phyloP scores from a whole-genome alignment of 495 filamentous ascomycete species.

The Hypoxylon fuscum region DNA sequence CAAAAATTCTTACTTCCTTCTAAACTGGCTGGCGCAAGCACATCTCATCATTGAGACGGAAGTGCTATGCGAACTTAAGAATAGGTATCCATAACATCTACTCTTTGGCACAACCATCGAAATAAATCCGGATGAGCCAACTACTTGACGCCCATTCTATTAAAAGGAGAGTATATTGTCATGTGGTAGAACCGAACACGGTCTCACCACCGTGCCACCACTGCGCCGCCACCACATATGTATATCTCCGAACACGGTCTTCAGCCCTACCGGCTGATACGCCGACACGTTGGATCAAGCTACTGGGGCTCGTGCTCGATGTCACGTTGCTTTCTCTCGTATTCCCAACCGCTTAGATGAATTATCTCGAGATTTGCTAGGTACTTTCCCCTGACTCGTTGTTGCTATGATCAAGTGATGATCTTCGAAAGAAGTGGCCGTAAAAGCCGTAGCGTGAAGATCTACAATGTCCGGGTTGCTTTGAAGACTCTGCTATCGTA shows the following conservation, averaged over 20 bases:
- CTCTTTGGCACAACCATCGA: too few species aligned
- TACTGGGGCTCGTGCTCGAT: slow-evolving; percentile 10
- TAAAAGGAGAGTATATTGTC: too few species aligned
- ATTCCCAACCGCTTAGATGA: slow-evolving; percentile 11
- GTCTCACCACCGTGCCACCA: neutral
- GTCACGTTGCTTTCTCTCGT: slow-evolving; percentile 30
- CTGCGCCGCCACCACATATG: slow-evolving; percentile 12
- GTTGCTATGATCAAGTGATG: slow-evolving; percentile 1
- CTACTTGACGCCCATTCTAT: too few species aligned
- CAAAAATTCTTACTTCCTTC: too few species aligned
- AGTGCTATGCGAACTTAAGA: too few species aligned
- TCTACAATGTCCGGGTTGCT: neutral
- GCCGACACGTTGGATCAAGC: slow-evolving; percentile 14
- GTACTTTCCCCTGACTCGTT: neutral
- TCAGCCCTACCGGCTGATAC: slow-evolving; percentile 32
- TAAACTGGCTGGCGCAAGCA: too few species aligned
- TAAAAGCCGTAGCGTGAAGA: neutral
- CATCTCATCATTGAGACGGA: too few species aligned
- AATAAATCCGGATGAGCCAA: too few species aligned
- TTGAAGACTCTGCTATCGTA: neutral
- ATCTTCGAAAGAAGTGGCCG: neutral
- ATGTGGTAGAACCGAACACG: neutral
- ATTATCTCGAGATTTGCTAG: neutral
- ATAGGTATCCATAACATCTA: too few species aligned
- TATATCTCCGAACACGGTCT: neutral